A percentile compares a stretch with the other conserved stretches of the same genome.
phyloP scores from a whole-genome alignment of 495 filamentous ascomycete genomes.

The Rhypophila decipiens region DNA sequence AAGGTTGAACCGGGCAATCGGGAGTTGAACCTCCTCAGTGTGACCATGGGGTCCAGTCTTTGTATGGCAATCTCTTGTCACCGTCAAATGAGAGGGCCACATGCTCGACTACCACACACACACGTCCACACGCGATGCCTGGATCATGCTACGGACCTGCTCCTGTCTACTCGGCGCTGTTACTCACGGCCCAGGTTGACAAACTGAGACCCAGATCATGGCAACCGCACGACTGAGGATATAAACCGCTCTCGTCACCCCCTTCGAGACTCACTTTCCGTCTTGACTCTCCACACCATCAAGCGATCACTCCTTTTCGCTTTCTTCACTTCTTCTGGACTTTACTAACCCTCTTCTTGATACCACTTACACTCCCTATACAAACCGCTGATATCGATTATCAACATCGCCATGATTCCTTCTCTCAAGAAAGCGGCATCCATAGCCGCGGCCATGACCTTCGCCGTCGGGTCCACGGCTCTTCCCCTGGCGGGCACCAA shows the following conservation, averaged over 20 bases:
- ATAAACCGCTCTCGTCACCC: background rate
- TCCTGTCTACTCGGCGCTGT: background rate
- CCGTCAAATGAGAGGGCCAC: background rate
- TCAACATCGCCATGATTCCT: background rate
- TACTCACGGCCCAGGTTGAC: background rate
- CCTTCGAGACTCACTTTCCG: background rate
- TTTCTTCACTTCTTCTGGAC: background rate
- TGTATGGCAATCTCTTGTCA: background rate
- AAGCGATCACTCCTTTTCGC: background rate
- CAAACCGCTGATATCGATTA: background rate
- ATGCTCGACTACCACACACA: too few species aligned
- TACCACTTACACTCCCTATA: background rate
- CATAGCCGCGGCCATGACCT: background rate
- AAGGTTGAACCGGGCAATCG: background rate
- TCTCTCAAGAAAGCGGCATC: background rate
- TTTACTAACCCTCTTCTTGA: background rate
- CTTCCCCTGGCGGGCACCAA: too few species aligned
- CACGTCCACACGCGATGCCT: too few species aligned
- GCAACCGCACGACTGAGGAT: background rate
- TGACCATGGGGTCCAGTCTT: too few species aligned
- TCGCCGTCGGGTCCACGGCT: background rate
- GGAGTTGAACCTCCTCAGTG: too few species aligned
- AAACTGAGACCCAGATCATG: background rate
- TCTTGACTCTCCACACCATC: background rate
- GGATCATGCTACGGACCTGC: background rate